Base-by-base conservation (phyloP, 371 early-diverging fungal species). In the Mortierella polycephala region DNA sequence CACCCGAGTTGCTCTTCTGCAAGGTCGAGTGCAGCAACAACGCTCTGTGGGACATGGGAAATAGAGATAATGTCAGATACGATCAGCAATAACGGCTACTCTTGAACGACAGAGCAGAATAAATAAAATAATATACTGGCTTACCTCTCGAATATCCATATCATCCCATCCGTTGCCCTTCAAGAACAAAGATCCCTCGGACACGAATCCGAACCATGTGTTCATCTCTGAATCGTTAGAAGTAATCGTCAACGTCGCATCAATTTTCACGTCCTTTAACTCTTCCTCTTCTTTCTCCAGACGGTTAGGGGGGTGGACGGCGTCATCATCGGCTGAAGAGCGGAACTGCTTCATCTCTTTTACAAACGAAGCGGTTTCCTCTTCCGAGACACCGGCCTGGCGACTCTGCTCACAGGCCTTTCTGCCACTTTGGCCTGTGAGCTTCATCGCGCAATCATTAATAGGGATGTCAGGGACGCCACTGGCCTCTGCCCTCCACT, bases 401-500 rank as follows among this genome's bases (percentile, higher is more conserved):
- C 80, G 70, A 80, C 46, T 56, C 54, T 50, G 73, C 74, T 73
- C 80, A 69, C 74, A 73, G 74, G 67, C 60, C 67, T 57, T 58
- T 59, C 80, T 80, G 80, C 80, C 80, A 80, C 80, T 61, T 42
- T 66, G 64, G 62, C 70, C 80, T 69, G 74, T 59, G 54, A 73
- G 70, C 70, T 54, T 73, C 45, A 52, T 80, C 70, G 66, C 80
- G 70, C 80, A 70, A 80, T 80, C 69, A 80, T 80, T 69, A 66
- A 73, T 69, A 66, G 70, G 47, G 80, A 79, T 79, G 80, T 80
- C 80, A 80, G 80, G 80, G 60, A 41, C 73, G 66, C 80, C 80
- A 79, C 80, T 69, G 80, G 49, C 69, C 63, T 59, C 80, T 80
- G 62, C 74, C 80, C 46, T 67, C 80, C 80, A 80, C 80, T 80